Conservation (phyloP, 1,139 yeast species). For the Meyerozyma elateridarum region DNA sequence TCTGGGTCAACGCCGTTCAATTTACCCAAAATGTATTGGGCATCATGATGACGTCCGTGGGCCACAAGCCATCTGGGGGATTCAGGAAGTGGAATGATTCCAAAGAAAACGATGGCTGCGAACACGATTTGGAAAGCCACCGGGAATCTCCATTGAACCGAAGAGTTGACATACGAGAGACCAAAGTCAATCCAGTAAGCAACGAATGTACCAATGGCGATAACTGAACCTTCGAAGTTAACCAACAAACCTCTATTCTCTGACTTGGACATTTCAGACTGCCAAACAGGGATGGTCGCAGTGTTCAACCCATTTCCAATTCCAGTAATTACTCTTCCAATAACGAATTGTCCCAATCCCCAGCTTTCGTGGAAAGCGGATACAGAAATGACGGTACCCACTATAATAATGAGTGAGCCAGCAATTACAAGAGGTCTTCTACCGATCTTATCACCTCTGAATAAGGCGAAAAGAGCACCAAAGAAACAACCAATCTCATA, state of each 20-base stretch:
- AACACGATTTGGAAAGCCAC: slow-evolving; percentile 38
- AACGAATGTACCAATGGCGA: slow-evolving; percentile 65
- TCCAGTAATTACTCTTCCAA: slow-evolving; percentile 77
- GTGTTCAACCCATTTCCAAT: slow-evolving; percentile 75
- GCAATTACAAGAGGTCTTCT: slow-evolving; percentile 58
- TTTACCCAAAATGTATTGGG: slow-evolving; percentile 37
- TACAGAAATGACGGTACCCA: slow-evolving; percentile 65
- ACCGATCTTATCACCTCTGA: slow-evolving; percentile 60
- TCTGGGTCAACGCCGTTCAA: slow-evolving; percentile 32
- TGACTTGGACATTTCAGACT: slow-evolving; percentile 72
- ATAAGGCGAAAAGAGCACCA: slow-evolving; percentile 65
- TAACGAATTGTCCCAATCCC: slow-evolving; percentile 61
- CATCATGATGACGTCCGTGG: slow-evolving; percentile 47
- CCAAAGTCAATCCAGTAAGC: slow-evolving; percentile 83
- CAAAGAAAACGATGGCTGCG: slow-evolving; percentile 31
- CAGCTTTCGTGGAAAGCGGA: slow-evolving; percentile 47
- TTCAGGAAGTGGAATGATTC: slow-evolving; percentile 49
- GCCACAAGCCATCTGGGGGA: slow-evolving; percentile 73
- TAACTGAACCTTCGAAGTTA: slow-evolving; percentile 63
- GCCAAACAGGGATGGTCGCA: slow-evolving; percentile 79
- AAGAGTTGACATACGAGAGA: slow-evolving; percentile 47
- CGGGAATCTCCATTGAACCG: slow-evolving; percentile 41
- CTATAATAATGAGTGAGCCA: slow-evolving; percentile 55
- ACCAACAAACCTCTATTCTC: slow-evolving; percentile 70
- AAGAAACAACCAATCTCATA: slow-evolving; percentile 78